These are phyloP conservation scores for Calocybe gangraenosa DNA, from an alignment of 768 basidiomycete genomes.

Conservation along the genomic window DNA sequence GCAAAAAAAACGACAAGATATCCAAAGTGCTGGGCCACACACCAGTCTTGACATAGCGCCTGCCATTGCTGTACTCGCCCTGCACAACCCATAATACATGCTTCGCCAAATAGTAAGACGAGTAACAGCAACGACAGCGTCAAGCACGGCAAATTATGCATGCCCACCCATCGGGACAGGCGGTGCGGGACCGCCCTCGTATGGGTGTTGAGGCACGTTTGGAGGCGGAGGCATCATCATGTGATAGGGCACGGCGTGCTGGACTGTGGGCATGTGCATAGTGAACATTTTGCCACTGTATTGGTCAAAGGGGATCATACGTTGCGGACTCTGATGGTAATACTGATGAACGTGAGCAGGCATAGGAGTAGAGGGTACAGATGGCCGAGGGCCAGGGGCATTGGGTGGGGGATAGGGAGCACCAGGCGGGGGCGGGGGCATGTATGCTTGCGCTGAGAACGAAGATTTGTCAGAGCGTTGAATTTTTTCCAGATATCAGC, in stretches of 20 bases:
- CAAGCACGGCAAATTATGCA: constrained; percentile 34
- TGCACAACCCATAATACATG: constrained; percentile 9
- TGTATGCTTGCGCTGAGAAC: constrained; percentile 63
- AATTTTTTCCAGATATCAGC: neutral
- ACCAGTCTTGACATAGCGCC: neutral
- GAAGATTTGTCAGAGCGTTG: neutral
- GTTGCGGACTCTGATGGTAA: constrained; percentile 86
- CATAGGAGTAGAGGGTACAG: constrained; percentile 90
- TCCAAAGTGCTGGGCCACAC: constrained; percentile 7
- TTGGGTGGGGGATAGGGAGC: constrained; percentile 71
- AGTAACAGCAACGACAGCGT: neutral
- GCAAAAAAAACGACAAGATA: constrained; percentile 21
- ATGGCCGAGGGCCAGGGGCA: constrained; percentile 73
- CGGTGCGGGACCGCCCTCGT: constrained; percentile 65
- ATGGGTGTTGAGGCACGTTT: constrained; percentile 63
- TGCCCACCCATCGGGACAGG: constrained; percentile 80
- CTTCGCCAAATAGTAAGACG: constrained; percentile 3
- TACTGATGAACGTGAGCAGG: constrained; percentile 84
- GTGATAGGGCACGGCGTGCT: constrained; percentile 83
- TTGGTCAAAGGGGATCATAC: constrained; percentile 37
- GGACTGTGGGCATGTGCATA: constrained; percentile 46
- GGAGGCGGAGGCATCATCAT: constrained; percentile 90
- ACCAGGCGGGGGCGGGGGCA: constrained; percentile 71
- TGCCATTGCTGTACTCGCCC: neutral
- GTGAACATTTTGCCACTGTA: constrained; percentile 26